These are phyloP conservation scores for Yamadazyma diospyri DNA, from an alignment of 1,139 yeast species.

Conservation along the genomic window DNA sequence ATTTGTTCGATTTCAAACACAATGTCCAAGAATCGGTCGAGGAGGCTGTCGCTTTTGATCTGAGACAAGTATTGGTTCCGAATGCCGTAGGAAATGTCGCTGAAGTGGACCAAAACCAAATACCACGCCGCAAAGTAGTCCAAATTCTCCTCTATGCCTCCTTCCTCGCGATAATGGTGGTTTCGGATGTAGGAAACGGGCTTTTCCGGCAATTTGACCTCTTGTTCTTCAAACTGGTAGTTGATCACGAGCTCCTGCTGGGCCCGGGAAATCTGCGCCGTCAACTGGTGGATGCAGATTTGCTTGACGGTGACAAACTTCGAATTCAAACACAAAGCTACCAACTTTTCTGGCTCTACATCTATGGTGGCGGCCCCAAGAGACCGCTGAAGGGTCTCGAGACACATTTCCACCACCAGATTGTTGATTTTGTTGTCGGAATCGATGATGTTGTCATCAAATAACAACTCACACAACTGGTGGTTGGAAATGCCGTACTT, in stretches of 20 bases:
- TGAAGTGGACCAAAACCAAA: conserved; percentile 59
- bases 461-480: conserved; percentile 38
- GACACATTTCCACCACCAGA: conserved; percentile 33
- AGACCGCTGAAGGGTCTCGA: conserved; percentile 29
- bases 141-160: conserved; percentile 18
- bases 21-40: conserved; percentile 47
- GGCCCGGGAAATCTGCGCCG: conserved; percentile 26
- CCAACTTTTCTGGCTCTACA: conserved; percentile 15
- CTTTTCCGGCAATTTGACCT: conserved; percentile 31
- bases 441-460: conserved; percentile 22
- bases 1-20: conserved; percentile 49
- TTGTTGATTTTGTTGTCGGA: conserved; percentile 16
- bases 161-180: conserved; percentile 22
- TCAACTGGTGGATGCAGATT: conserved; percentile 34
- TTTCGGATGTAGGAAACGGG: conserved; percentile 24
- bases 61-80: conserved; percentile 60
- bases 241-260: conserved; percentile 64
- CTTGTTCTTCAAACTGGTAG: conserved; percentile 42
- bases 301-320: conserved; percentile 26
- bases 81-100: conserved; percentile 62
- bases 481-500: conserved; percentile 9
- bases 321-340: conserved; percentile 19
- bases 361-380: conserved; percentile 10
- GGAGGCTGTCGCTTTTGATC: conserved; percentile 43
- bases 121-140: conserved; percentile 64